A percentile compares a stretch with the other conserved stretches of the same genome.
These are phyloP conservation scores for Apiotrichum mycotoxinovorans DNA, from an alignment of 1,284 basidiomycete species.

Conservation along the genomic window DNA sequence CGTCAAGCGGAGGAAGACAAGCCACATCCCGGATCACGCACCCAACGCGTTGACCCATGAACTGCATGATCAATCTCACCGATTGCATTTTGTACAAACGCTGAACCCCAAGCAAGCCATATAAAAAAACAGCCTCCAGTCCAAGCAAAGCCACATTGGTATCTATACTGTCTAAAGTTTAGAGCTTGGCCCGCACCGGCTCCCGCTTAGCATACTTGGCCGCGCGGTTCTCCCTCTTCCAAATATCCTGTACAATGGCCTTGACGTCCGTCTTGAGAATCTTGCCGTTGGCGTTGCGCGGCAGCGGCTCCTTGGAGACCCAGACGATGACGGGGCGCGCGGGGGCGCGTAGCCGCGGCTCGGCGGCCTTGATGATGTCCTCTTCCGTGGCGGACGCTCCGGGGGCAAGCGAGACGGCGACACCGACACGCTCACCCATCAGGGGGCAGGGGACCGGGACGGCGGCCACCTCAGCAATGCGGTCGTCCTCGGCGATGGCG, in stretches of 20 bases:
- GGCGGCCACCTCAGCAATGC: constrained; percentile 38
- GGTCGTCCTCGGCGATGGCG: constrained; percentile 32
- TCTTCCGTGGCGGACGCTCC: not conserved
- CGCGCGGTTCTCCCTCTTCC: constrained; percentile 2
- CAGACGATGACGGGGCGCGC: constrained; percentile 15
- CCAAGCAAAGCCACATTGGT: not conserved
- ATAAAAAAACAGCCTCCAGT: no score
- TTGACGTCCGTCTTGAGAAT: constrained; percentile 12
- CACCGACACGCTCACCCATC: constrained; percentile 43
- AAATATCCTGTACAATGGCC: constrained; percentile 14
- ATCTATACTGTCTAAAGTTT: not conserved
- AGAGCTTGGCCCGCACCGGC: not conserved
- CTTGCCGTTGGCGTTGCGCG: constrained; percentile 15
- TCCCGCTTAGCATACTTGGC: not conserved
- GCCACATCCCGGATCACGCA: no score
- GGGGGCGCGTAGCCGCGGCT: constrained; percentile 14
- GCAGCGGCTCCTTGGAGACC: constrained; percentile 10
- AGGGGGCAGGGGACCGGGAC: constrained; percentile 35
- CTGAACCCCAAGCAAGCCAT: no score
- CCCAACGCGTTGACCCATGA: no score
- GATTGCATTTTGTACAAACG: no score
- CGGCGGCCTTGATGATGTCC: constrained; percentile 6
- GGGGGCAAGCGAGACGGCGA: constrained; percentile 29
- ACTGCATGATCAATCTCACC: no score
- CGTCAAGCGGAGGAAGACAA: no score